phyloP scores from a whole-genome alignment of 305 asterid genomes.

The Fraxinus sp. region DNA sequence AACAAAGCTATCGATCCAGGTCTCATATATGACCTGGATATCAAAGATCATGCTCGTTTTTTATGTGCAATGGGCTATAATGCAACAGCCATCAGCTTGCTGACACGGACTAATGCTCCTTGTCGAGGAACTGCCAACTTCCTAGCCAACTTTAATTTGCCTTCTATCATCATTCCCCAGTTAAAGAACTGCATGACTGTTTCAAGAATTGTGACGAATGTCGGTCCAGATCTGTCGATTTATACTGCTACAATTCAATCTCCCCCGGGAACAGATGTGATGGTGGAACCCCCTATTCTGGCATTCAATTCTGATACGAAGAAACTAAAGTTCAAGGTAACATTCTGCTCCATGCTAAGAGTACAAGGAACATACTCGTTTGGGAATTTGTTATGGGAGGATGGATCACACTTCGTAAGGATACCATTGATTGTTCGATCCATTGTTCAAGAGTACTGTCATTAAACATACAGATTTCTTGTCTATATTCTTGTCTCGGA shows the following conservation, averaged over 20 bases:
- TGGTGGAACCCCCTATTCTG: constrained; percentile 28
- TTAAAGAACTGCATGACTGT: constrained; percentile 18
- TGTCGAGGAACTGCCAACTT: constrained; percentile 13
- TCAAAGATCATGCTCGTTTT: constrained; percentile 22
- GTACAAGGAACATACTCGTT: constrained; percentile 30
- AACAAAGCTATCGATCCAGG: constrained; percentile 37
- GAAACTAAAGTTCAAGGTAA: constrained; percentile 32
- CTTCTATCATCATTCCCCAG: constrained; percentile 34
- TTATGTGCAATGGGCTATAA: constrained; percentile 34
- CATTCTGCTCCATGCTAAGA: constrained; percentile 17
- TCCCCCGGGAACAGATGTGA: constrained; percentile 27
- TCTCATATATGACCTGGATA: constrained; percentile 20
- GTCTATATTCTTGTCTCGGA: neutral
- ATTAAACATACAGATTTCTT: neutral
- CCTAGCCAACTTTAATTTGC: constrained; percentile 28
- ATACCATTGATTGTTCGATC: constrained; percentile 30
- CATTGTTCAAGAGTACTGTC: constrained; percentile 4
- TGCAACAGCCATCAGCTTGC: constrained; percentile 24
- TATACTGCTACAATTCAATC: constrained; percentile 25
- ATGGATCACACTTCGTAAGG: constrained; percentile 34
- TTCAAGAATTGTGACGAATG: constrained; percentile 31
- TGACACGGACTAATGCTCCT: neutral
- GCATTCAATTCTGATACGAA: constrained; percentile 17
- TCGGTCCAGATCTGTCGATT: constrained; percentile 25
- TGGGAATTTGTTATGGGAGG: constrained; percentile 40